A percentile compares a stretch with the other conserved stretches of the same genome.
Evolutionary conservation across 768 basidiomycete species (phyloP).

Genomic region (Pholiota microspora): DNA sequence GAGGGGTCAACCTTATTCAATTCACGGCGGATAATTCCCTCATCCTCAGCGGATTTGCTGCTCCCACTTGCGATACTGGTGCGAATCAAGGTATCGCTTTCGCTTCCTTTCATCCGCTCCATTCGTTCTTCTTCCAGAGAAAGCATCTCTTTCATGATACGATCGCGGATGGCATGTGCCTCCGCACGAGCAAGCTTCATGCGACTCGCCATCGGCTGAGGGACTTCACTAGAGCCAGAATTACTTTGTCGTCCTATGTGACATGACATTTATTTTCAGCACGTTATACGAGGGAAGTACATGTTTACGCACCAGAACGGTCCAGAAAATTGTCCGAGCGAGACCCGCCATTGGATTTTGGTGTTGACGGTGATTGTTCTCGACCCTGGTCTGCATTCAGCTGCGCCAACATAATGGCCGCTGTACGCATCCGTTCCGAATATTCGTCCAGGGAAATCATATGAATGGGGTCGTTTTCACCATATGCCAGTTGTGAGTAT

Average conservation of each 20-base stretch:
- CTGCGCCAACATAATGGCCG: conserved; percentile 97
- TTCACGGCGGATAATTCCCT: conserved; percentile 89
- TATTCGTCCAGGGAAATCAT: conserved; percentile 91
- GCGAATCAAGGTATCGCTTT: conserved; percentile 66
- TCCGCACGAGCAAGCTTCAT: conserved; percentile 79
- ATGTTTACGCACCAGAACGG: conserved; percentile 17
- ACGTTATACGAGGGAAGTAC: not conserved
- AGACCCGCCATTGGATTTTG: conserved; percentile 18
- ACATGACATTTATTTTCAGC: not conserved
- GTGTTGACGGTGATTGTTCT: conserved; percentile 33
- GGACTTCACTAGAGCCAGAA: conserved; percentile 17
- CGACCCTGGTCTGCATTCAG: conserved; percentile 78
- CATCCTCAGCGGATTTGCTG: conserved; percentile 81
- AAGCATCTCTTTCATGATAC: conserved; percentile 99
- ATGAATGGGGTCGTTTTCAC: conserved; percentile 21
- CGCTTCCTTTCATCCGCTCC: conserved; percentile 82
- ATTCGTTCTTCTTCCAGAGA: conserved; percentile 95
- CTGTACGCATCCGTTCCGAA: conserved; percentile 97
- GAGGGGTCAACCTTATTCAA: conserved; percentile 95
- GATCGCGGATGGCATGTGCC: conserved; percentile 86
- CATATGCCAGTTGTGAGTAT: conserved; percentile 7
- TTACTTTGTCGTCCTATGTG: conserved; percentile 12
- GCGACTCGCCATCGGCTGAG: conserved; percentile 39
- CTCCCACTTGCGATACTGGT: conserved; percentile 49
- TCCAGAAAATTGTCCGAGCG: conserved; percentile 17